Conservation (phyloP, 176 grass and related monocot species). For the Melocanna baccifera region DNA sequence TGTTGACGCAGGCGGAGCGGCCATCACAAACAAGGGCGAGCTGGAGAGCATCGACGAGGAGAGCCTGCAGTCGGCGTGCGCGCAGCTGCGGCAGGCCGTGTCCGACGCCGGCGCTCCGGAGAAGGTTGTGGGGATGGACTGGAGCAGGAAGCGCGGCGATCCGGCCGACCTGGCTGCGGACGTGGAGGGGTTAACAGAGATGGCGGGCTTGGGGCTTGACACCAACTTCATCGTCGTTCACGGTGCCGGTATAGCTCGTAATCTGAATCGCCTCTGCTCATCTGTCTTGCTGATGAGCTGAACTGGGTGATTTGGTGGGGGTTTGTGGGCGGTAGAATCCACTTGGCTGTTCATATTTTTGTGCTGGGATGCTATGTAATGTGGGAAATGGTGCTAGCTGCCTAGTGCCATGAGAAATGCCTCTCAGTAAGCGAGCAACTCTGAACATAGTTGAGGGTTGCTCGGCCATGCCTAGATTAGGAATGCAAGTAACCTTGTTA, state of each 20-base stretch:
- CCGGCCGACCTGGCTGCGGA: constrained; percentile 31
- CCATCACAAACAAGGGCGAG: constrained; percentile 91
- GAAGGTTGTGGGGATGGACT: constrained; percentile 67
- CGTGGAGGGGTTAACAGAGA: constrained; percentile 29
- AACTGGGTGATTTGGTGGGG: constrained; percentile 2
- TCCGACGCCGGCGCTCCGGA: constrained; percentile 23
- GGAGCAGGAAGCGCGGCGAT: constrained; percentile 63
- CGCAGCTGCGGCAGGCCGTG: constrained; percentile 80
- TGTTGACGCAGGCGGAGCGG: constrained; percentile 67
- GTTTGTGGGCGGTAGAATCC: not conserved
- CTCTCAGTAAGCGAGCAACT: not conserved
- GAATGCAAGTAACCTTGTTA: not conserved
- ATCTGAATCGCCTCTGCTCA: too few relatives aligned
- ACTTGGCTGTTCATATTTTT: not conserved
- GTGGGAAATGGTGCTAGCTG: not conserved
- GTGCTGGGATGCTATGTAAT: not conserved
- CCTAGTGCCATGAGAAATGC: not conserved
- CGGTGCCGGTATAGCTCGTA: too few relatives aligned
- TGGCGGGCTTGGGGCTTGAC: constrained; percentile 25
- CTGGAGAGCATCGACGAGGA: constrained; percentile 70
- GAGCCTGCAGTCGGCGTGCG: constrained; percentile 60
- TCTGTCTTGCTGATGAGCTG: too few relatives aligned
- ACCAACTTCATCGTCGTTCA: too few relatives aligned
- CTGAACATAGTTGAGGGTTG: not conserved
- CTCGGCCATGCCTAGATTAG: not conserved